phyloP scores from a whole-genome alignment of 1,284 basidiomycete species.

The Apiotrichum siamense region DNA sequence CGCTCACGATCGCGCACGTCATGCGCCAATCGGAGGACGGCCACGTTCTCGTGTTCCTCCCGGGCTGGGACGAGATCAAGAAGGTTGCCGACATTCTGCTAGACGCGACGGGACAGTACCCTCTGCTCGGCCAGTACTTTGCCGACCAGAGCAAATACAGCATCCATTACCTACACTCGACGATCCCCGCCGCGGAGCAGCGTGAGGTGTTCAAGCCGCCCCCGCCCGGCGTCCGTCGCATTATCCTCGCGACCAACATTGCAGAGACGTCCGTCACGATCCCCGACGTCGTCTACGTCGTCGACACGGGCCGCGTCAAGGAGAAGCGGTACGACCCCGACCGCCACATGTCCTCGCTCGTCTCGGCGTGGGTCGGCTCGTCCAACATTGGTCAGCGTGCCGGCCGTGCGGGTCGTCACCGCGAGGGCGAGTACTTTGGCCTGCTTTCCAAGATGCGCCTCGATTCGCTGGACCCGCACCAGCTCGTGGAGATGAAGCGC shows the following conservation, averaged over 20 bases:
- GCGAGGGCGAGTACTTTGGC: conserved; percentile 86
- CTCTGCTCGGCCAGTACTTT: conserved; percentile 61
- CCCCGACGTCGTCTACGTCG: conserved; percentile 91
- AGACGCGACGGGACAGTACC: conserved; percentile 48
- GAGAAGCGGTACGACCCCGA: conserved; percentile 88
- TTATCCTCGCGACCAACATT: conserved; percentile 93
- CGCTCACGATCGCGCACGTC: conserved; percentile 74
- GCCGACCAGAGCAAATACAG: conserved; percentile 57
- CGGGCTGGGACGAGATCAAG: conserved; percentile 69
- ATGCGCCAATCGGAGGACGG: conserved; percentile 70
- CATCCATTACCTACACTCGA: conserved; percentile 87
- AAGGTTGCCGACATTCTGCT: conserved; percentile 65
- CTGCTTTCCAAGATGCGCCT: conserved; percentile 66
- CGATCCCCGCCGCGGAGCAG: conserved; percentile 83
- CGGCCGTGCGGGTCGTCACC: conserved; percentile 87
- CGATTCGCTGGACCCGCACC: conserved; percentile 65
- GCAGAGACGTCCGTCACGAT: conserved; percentile 96
- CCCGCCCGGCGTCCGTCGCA: conserved; percentile 65
- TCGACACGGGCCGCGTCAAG: conserved; percentile 83
- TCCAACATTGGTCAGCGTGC: conserved; percentile 93
- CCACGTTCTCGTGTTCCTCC: conserved; percentile 77
- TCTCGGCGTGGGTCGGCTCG: conserved; percentile 83
- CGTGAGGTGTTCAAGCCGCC: conserved; percentile 84
- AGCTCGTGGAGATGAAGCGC: conserved; percentile 94
- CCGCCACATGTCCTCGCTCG: conserved; percentile 75